Evolutionary conservation across 75 land plant species (phyloP).

Genomic region (Pinus tabuliformis): DNA sequence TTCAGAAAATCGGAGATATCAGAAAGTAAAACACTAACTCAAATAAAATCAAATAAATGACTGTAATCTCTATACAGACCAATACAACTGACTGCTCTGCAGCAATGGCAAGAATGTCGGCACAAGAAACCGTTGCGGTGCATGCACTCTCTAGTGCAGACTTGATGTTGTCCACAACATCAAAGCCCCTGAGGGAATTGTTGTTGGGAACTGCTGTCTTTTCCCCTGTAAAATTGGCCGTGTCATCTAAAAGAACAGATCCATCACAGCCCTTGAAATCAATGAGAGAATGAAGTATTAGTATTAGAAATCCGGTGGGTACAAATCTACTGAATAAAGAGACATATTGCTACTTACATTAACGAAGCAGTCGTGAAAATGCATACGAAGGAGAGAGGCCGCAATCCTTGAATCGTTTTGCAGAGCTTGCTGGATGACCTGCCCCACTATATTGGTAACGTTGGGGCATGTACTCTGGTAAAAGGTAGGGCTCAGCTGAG

Average conservation of each 20-base stretch:
- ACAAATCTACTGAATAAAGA: too few species aligned
- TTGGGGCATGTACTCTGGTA: constrained; percentile 42
- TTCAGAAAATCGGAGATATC: too few species aligned
- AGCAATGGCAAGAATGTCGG: constrained; percentile 34
- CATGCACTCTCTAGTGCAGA: constrained; percentile 17
- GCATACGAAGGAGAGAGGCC: constrained; percentile 50
- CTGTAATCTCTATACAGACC: too few species aligned
- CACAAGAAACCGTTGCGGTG: constrained; percentile 25
- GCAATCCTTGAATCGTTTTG: constrained; percentile 28
- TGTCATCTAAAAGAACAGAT: constrained; percentile 16
- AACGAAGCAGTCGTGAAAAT: constrained; percentile 77
- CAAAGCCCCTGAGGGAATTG: constrained; percentile 17
- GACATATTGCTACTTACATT: constrained; percentile 16
- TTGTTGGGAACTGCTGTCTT: constrained; percentile 28
- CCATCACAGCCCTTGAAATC: constrained; percentile 34
- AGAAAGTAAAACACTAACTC: too few species aligned
- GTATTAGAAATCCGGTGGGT: too few species aligned
- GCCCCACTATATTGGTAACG: constrained; percentile 22
- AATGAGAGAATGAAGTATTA: too few species aligned
- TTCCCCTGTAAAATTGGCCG: constrained; percentile 13
- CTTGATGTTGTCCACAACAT: constrained; percentile 29
- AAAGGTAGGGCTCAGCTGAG: constrained; percentile 32
- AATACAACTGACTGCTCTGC: constrained; percentile 22
- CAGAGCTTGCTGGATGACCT: constrained; percentile 23
- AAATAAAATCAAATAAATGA: too few species aligned